Conservation (phyloP, 2,329 filamentous ascomycete genomes). For the Hortaea sp. region DNA sequence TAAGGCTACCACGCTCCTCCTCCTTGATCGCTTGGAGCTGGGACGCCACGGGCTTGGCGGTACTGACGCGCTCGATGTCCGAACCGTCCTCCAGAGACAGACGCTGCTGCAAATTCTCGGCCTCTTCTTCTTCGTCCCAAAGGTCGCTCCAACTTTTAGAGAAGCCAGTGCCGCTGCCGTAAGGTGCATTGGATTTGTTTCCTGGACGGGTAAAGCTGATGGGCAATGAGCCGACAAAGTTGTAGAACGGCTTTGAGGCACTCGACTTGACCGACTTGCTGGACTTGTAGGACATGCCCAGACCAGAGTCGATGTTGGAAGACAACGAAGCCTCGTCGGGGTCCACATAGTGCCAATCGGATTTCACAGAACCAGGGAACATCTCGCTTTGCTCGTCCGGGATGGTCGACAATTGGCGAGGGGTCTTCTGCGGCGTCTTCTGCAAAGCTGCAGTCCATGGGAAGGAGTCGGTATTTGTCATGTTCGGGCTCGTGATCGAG, state of each 20-base stretch:
- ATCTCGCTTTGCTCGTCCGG: slow-evolving; percentile 73
- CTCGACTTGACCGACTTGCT: slow-evolving; percentile 30
- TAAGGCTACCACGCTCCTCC: slow-evolving; percentile 37
- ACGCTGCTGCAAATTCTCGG: slow-evolving; percentile 53
- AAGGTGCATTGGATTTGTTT: slow-evolving; percentile 43
- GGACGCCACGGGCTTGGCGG: slow-evolving; percentile 49
- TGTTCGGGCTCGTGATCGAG: slow-evolving; percentile 77
- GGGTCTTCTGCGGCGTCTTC: slow-evolving; percentile 57
- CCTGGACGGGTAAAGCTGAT: slow-evolving; percentile 45
- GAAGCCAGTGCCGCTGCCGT: slow-evolving; percentile 39
- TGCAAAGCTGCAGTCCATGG: slow-evolving; percentile 91
- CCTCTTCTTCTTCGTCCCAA: slow-evolving; percentile 86
- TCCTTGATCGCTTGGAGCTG: slow-evolving; percentile 33
- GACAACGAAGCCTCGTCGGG: slow-evolving; percentile 70
- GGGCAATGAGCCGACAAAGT: slow-evolving; percentile 62
- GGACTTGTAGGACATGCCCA: slow-evolving; percentile 73
- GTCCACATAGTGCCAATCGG: slow-evolving; percentile 62
- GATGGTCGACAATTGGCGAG: slow-evolving; percentile 79
- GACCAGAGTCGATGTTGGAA: slow-evolving; percentile 72
- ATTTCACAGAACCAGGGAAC: slow-evolving; percentile 67
- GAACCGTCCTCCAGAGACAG: slow-evolving; percentile 27
- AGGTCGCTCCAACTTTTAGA: slow-evolving; percentile 99
- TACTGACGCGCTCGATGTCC: slow-evolving; percentile 29
- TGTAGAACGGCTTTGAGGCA: slow-evolving; percentile 59
- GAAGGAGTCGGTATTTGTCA: slow-evolving; percentile 63